Base-by-base conservation (phyloP, 306 rosid genomes). In the Astragalus glycyphyllos region DNA sequence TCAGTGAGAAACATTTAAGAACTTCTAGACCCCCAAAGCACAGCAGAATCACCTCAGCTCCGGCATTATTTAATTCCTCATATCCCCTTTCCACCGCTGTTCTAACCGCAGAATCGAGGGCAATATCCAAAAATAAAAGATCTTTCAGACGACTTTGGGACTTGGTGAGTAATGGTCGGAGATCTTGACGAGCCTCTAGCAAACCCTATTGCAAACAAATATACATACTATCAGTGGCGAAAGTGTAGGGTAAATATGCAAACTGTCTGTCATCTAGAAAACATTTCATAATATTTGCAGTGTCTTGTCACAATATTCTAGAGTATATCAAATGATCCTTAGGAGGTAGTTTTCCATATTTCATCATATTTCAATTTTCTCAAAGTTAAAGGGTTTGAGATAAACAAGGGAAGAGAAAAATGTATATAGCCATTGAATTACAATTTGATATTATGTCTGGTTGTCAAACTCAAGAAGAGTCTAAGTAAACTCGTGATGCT, bases 21-120 rank as follows among this genome's bases (percentile, higher is more conserved):
- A 26, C 15, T 47, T 8, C 51, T 35, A 71, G 17, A 44, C 63
- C 50, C 38, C 50, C 64, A 46, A 81, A 42, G 58, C 34, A 46
- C 55, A 73, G 66, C 55, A 73, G 66, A 62, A 29, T 62, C 75
- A 91, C 99, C 92, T 83, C 95, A 20, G 97, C 95, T 66, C 88
- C 90, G 53, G 97, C 91, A 77, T 84, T 81, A 74, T 83, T 89
- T 59, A 94, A 77, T 70, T 81, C 89, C 86, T 89, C 99, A 2
- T 91, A 89, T 58, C 92, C 90, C 79, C 96, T 94, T 81, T 94
- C 99, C 34, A 89, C 75, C 31, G 97, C 97, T 16, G 97, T 94
- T 87, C 99, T 86, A 72, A 94, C 92, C 0, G 96, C 73, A 72
- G 99, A 94, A 85, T 94, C 99, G 69, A 94, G 99, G 71, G 99